These are phyloP conservation scores for Zymoseptoria brevis DNA, from an alignment of 2,329 filamentous ascomycete genomes.

Conservation along the genomic window DNA sequence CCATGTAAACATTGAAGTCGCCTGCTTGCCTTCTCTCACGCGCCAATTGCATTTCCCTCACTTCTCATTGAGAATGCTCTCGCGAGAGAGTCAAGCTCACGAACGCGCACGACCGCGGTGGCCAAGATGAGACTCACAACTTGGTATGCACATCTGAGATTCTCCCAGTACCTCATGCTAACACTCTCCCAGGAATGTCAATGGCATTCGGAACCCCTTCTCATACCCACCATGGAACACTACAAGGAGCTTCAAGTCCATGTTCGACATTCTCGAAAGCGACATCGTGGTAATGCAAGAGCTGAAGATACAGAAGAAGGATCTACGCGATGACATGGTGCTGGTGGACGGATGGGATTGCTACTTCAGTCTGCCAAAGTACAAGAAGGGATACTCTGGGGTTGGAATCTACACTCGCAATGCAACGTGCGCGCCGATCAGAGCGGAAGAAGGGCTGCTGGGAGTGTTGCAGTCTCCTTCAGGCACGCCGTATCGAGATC, in stretches of 20 bases:
- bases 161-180: background rate
- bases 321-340: conserved; percentile 91
- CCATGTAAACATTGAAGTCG: background rate
- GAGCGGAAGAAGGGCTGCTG: conserved; percentile 88
- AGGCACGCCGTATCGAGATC: conserved; percentile 61
- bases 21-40: background rate
- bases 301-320: conserved; percentile 90
- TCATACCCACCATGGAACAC: conserved; percentile 46
- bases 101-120: background rate
- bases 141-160: conserved; percentile 19
- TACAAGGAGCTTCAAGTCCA: conserved; percentile 48
- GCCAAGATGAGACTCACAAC: conserved; percentile 33
- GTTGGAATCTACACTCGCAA: conserved; percentile 94
- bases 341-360: conserved; percentile 92
- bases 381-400: conserved; percentile 96
- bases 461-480: conserved; percentile 69
- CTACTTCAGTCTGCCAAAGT: conserved; percentile 83
- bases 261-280: conserved; percentile 89
- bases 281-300: conserved; percentile 96
- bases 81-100: background rate
- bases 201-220: conserved; percentile 48
- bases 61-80: background rate
- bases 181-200: conserved; percentile 40
- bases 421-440: conserved; percentile 72
- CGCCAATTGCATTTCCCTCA: background rate